These are phyloP conservation scores for Dactylellina leptospora DNA, from an alignment of 2,329 filamentous ascomycete genomes.

Conservation along the genomic window DNA sequence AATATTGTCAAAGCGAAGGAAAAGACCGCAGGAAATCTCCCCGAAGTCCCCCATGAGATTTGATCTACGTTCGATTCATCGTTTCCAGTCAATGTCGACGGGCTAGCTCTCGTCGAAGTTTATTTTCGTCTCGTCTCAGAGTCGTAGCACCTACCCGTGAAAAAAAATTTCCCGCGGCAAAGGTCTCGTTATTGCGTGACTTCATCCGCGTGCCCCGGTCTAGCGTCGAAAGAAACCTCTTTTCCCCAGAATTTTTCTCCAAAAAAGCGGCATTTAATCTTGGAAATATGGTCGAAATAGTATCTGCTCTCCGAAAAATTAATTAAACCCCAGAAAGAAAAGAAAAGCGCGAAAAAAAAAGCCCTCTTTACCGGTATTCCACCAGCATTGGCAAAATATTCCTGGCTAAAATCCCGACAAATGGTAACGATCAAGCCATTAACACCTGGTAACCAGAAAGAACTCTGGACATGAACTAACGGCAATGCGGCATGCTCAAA, in stretches of 20 bases:
- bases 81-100: slow-evolving; percentile 29
- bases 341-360: neutral
- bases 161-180: too few species aligned
- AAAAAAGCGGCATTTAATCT: slow-evolving; percentile 49
- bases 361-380: neutral
- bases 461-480: too few species aligned
- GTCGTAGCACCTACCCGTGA: neutral
- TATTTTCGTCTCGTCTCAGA: neutral
- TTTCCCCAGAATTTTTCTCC: slow-evolving; percentile 43
- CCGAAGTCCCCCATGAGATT: slow-evolving; percentile 24
- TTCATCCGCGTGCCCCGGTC: slow-evolving; percentile 44
- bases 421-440: slow-evolving; percentile 33
- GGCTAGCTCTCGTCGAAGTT: slow-evolving; percentile 18
- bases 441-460: neutral
- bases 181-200: slow-evolving; percentile 30
- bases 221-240: slow-evolving; percentile 24
- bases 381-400: neutral
- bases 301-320: slow-evolving; percentile 1
- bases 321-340: slow-evolving; percentile 43
- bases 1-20: slow-evolving; percentile 9
- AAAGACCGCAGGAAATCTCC: slow-evolving; percentile 21
- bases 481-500: slow-evolving; percentile 41
- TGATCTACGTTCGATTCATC: slow-evolving; percentile 37
- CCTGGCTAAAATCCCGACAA: slow-evolving; percentile 38
- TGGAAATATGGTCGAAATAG: slow-evolving; percentile 32